Conservation (phyloP, 2,329 filamentous ascomycete species). For the Lasiodiplodia sp. region DNA sequence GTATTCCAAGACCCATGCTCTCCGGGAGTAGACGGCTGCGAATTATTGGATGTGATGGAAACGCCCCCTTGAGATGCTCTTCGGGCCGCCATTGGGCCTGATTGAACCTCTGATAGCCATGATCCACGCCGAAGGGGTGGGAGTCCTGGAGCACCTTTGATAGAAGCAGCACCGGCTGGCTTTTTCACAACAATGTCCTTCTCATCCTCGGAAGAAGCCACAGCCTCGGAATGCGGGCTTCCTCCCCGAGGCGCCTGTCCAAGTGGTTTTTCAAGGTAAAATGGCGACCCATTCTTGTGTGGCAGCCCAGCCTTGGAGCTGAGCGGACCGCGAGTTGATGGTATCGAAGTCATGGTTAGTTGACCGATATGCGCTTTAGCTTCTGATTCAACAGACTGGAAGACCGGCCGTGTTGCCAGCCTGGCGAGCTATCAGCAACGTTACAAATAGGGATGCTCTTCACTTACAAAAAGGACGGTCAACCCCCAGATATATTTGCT, state of each 20-base stretch:
- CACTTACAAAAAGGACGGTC: conserved; percentile 9
- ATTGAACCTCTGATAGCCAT: conserved; percentile 85
- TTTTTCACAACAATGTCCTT: conserved; percentile 57
- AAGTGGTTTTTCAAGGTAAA: conserved; percentile 23
- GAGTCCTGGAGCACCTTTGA: conserved; percentile 62
- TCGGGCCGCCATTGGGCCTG: conserved; percentile 50
- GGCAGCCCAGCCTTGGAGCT: conserved; percentile 8
- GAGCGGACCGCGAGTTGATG: conserved; percentile 20
- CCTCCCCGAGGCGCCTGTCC: conserved; percentile 26
- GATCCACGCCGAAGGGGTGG: conserved; percentile 55
- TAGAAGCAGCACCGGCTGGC: conserved; percentile 26
- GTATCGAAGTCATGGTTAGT: conserved; percentile 25
- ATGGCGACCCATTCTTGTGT: conserved; percentile 26
- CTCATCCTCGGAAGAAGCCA: conserved; percentile 95
- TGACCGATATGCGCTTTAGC: background rate
- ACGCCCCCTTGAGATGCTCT: conserved; percentile 74
- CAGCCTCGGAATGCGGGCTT: conserved; percentile 91
- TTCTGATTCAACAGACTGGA: background rate
- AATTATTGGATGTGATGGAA: conserved; percentile 79
- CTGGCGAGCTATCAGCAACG: background rate
- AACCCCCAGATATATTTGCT: conserved; percentile 6
- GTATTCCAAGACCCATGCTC: conserved; percentile 63
- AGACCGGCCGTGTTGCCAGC: conserved; percentile 17
- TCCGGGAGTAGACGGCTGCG: conserved; percentile 79
- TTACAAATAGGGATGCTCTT: background rate